Evolutionary conservation across 1,139 yeast genomes (phyloP).

Genomic region (Yamadazyma buinensis): DNA sequence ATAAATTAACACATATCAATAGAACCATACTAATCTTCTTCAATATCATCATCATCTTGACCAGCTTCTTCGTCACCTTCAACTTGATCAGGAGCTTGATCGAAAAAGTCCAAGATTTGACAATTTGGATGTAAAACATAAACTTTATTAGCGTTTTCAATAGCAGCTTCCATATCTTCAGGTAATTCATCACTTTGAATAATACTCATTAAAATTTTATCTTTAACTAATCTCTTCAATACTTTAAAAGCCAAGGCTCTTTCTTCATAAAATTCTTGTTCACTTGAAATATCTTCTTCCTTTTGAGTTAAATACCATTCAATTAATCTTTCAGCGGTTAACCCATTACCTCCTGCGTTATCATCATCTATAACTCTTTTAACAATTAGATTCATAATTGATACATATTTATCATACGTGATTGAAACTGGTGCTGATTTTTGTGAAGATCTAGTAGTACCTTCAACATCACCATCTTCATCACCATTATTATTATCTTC

Average conservation of each 20-base stretch:
- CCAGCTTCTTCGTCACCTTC: conserved; percentile 9
- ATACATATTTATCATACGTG: conserved; percentile 81
- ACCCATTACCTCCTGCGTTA: conserved; percentile 55
- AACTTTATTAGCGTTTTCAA: conserved; percentile 25
- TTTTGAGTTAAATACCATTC: conserved; percentile 79
- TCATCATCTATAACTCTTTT: conserved; percentile 63
- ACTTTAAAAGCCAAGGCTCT: conserved; percentile 74
- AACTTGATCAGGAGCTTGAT: conserved; percentile 25
- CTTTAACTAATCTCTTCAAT: conserved; percentile 77
- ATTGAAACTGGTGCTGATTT: conserved; percentile 31
- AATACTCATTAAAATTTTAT: conserved; percentile 79
- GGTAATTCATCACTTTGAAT: conserved; percentile 50
- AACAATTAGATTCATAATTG: conserved; percentile 79
- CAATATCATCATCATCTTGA: conserved; percentile 1
- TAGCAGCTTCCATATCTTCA: conserved; percentile 16
- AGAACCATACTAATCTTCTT: not conserved
- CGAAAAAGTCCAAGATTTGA: conserved; percentile 62
- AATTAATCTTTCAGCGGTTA: conserved; percentile 65
- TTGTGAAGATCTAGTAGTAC: conserved; percentile 3
- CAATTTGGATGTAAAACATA: conserved; percentile 91
- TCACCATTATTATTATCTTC: conserved; percentile 10
- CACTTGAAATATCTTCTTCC: conserved; percentile 69
- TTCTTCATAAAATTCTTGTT: conserved; percentile 69
- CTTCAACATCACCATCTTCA: conserved; percentile 13
- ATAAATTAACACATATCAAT: no score